Evolutionary conservation across 2,329 filamentous ascomycete genomes (phyloP).

Genomic region (Amauroascus niger): DNA sequence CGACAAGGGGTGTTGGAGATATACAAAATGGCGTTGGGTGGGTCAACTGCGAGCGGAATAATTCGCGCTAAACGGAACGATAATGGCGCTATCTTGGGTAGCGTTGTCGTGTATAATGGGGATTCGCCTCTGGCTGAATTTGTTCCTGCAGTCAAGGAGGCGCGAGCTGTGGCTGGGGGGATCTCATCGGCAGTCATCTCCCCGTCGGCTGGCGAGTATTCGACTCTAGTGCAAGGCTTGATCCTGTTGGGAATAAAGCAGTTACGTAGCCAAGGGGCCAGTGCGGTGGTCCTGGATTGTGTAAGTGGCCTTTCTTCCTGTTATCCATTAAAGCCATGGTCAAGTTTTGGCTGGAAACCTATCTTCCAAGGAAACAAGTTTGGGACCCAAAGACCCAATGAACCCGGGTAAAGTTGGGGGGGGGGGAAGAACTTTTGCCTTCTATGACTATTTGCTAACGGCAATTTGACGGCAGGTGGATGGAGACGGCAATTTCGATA

Average conservation of each 20-base stretch:
- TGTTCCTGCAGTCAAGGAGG: constrained; percentile 57
- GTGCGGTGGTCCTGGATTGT: constrained; percentile 67
- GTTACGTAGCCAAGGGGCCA: constrained; percentile 67
- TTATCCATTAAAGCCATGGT: neutral
- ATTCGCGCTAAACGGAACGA: constrained; percentile 67
- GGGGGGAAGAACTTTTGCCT: neutral
- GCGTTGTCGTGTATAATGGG: constrained; percentile 66
- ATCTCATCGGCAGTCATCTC: constrained; percentile 73
- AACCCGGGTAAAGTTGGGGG: constrained; percentile 1
- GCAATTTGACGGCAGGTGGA: constrained; percentile 46
- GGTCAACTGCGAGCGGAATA: constrained; percentile 64
- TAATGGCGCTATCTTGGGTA: constrained; percentile 62
- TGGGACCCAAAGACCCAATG: neutral
- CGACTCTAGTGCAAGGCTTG: constrained; percentile 65
- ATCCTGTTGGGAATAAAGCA: constrained; percentile 72
- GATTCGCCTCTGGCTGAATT: constrained; percentile 58
- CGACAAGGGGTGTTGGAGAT: constrained; percentile 70
- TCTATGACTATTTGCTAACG: constrained; percentile 6
- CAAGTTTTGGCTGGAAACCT: neutral
- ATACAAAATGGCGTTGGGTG: constrained; percentile 64
- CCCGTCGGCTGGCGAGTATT: constrained; percentile 56
- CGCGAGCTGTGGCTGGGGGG: constrained; percentile 53
- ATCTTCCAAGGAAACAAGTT: neutral
- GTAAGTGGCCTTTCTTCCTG: constrained; percentile 43
- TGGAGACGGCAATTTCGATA: constrained; percentile 62